Conservation (phyloP, 2,329 filamentous ascomycete species). For the Trichocomaceae sp. region DNA sequence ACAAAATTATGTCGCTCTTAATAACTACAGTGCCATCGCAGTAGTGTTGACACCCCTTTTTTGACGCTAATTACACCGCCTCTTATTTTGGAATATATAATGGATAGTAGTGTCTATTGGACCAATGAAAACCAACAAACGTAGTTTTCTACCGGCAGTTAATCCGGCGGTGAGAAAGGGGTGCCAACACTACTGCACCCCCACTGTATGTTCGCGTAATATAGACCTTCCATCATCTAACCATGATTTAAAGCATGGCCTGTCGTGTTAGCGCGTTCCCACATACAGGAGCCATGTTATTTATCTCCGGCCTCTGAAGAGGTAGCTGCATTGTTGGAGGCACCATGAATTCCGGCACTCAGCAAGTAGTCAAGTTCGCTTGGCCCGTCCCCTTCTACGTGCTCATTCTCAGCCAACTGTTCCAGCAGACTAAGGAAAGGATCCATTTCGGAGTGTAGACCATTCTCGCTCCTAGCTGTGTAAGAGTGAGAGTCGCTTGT, state of each 20-base stretch:
- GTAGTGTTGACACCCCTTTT: too few relatives aligned
- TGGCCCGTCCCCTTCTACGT: constrained; percentile 52
- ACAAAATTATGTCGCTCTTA: neutral
- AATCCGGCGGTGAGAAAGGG: too few relatives aligned
- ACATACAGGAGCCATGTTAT: neutral
- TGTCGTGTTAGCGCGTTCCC: neutral
- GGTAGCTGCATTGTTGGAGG: neutral
- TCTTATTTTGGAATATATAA: neutral
- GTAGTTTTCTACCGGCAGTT: too few relatives aligned
- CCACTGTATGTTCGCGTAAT: too few relatives aligned
- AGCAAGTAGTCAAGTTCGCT: constrained; percentile 76
- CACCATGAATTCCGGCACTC: constrained; percentile 25
- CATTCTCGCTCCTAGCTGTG: constrained; percentile 46
- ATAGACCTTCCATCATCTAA: neutral
- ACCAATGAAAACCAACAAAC: too few relatives aligned
- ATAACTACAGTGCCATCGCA: too few relatives aligned
- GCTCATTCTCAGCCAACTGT: constrained; percentile 75
- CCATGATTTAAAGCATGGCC: neutral
- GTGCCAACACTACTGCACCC: too few relatives aligned
- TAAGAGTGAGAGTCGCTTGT: constrained; percentile 30
- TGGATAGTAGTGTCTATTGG: too few relatives aligned
- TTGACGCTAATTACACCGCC: too few relatives aligned
- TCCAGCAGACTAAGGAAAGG: constrained; percentile 73
- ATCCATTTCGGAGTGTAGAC: constrained; percentile 60
- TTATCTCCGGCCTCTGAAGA: neutral